Base-by-base conservation (phyloP, 352 stramenopile genomes). In the Globisporangium nunn region DNA sequence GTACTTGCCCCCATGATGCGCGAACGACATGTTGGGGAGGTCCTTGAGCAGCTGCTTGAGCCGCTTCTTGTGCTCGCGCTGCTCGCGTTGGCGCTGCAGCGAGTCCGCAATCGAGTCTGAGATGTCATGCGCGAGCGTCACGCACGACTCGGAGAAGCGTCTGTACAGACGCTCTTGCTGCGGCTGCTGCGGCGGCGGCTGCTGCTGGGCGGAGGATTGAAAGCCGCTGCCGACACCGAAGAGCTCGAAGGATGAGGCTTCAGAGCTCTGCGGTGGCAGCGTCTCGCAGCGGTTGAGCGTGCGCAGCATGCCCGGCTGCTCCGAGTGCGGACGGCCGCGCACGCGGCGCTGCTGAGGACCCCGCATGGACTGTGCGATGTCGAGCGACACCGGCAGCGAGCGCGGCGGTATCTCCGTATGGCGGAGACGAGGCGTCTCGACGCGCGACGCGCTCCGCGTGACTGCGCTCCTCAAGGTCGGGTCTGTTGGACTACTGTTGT, bases 1-100 rank as follows among this genome's bases (percentile, higher is more conserved):
- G 50, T 85, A 84, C 56, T 80, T 71, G 47, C 78, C 78, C 48
- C 71, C 46, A 1, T 63, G 65, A 47, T 74, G 69, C 15, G 77
- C 72, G 52, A 91, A 87, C 44, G 74, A 85, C 78, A 91, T 91
- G 61, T 91, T 91, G 3, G 81, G 81, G 55, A 91, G 51, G 52
- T 91, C 67, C 46, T 81, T 86, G 58, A 86, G 78, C 10, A 88
- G 54, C 40, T 71, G 58, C 45, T 78, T 76, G 28, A 78, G 67
- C 2, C 71, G 69, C 31, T 70, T 73, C 50, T 76, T 68, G 28
- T 86, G 35, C 39, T 85, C 70, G 45, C 74, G 71, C n/a, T 69
- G 69, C 14, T 80, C 74, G 4, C 73, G 71, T 58, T 81, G 65
- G 37, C 66, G 64, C 50, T 80, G 64, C 12, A 85, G 54, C 41